A percentile compares a stretch with the other conserved stretches of the same genome.
Evolutionary conservation across 2,329 filamentous ascomycete genomes (phyloP).

Genomic region (Calonectria multiphialidica): DNA sequence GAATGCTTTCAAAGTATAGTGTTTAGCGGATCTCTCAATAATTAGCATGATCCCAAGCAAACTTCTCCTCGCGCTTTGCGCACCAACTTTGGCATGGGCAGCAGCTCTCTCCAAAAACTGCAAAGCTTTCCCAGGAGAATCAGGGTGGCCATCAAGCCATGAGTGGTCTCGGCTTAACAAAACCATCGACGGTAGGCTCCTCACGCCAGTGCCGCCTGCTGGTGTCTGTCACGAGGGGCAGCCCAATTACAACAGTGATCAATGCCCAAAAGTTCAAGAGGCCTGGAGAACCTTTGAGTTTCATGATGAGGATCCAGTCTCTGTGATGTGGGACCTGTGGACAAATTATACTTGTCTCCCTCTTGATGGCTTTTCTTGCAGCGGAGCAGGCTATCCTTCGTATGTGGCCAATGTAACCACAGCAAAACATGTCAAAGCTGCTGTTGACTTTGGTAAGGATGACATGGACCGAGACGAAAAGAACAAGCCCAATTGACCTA

Average conservation of each 20-base stretch:
- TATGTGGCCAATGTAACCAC: not conserved
- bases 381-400: not conserved
- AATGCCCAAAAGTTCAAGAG: not conserved
- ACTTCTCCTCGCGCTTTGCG: not conserved
- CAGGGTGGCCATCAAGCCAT: not conserved
- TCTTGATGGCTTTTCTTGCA: not conserved
- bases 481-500: not conserved
- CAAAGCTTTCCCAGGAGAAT: not conserved
- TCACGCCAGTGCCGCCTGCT: not conserved
- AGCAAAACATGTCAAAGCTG: not conserved
- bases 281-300: slow-evolving; percentile 27
- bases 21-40: not conserved
- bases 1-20: not conserved
- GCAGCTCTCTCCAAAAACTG: not conserved
- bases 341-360: slow-evolving; percentile 54
- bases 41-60: not conserved
- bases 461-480: not conserved
- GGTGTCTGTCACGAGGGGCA: not conserved
- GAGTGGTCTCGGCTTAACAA: not conserved
- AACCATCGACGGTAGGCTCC: not conserved
- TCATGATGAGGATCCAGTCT: slow-evolving; percentile 26
- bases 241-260: not conserved
- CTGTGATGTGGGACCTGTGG: slow-evolving; percentile 49
- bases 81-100: not conserved
- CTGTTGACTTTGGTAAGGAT: not conserved